Base-by-base conservation (phyloP, 73 alveolate species). In the Paraurostyla sp. region DNA sequence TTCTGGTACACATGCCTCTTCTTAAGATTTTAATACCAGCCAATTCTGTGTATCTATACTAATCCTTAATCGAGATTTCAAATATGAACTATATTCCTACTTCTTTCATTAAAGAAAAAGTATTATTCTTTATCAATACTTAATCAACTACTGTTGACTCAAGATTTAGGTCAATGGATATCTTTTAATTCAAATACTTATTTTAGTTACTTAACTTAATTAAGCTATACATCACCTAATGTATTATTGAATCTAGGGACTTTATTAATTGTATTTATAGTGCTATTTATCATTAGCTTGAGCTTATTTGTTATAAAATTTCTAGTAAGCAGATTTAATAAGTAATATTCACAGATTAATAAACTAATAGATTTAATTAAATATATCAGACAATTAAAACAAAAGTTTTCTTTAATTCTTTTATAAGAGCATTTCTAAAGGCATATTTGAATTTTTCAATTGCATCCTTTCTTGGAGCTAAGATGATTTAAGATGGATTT, bases 1-100 rank as follows among this genome's bases (percentile, higher is more conserved):
- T 73, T 1, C 7, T 73, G 52, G 52, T 33, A 6, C 45, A 73
- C 51, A 50, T 73, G 38, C 87, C 87, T 27, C 71, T 73, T 16
- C 27, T 73, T 22, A 50, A 45, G 3, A 73, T 73, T 27, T 40
- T 71, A 0, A 13, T 73, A 0, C 87, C 87, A 3, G 41, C 87
- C 13, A 73, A 73, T 43, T 16, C 52, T 1, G 29, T 73, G 3
- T 73, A 16, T 50, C 0, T 50, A 18, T 30, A 43, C 16, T 48
- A 40, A 9, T 0, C 3, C 4, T 2, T 45, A 23, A 50, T 9
- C 13, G 87, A 73, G 11, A 48, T 73, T 23, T 20, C 87, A 6
- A 73, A 73, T 16, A 3, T 73, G 56, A 73, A 73, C 29, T 27
- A 43, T 16, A 73, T 73, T 23, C 87, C 87, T 16, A 73, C 41